A percentile compares a stretch with the other conserved stretches of the same genome.
phyloP scores from a whole-genome alignment of 306 rosid genomes.

The Quercus ilex region DNA sequence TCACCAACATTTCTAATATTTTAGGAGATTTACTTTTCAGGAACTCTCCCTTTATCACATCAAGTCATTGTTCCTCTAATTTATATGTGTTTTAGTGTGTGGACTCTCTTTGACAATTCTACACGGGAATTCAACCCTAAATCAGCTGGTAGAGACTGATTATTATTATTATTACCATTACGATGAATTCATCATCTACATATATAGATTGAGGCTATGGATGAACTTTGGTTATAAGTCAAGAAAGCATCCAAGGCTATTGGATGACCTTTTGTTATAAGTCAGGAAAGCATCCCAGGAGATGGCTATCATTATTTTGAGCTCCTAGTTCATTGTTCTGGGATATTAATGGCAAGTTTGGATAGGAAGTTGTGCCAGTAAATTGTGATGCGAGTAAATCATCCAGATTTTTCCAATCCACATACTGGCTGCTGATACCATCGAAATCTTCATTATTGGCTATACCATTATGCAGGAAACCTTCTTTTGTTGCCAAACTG shows the following conservation, averaged over 20 bases:
- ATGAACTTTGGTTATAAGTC: constrained; percentile 37
- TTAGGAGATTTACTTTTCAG: constrained; percentile 27
- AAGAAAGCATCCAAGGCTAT: constrained; percentile 56
- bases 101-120: not conserved
- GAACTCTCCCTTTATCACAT: constrained; percentile 30
- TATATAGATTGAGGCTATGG: not conserved
- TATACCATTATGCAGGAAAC: constrained; percentile 15
- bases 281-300: constrained; percentile 59
- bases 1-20: constrained; percentile 5
- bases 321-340: constrained; percentile 29
- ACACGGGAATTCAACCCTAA: not conserved
- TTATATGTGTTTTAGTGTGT: constrained; percentile 7
- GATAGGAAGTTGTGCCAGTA: constrained; percentile 22
- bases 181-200: constrained; percentile 21
- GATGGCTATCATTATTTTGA: constrained; percentile 33
- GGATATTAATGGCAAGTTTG: constrained; percentile 32
- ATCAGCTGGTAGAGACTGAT: not conserved
- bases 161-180: not conserved
- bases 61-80: not conserved
- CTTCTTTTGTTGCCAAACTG: constrained; percentile 29
- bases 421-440: constrained; percentile 24
- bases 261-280: constrained; percentile 33
- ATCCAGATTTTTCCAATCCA: constrained; percentile 69
- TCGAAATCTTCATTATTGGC: constrained; percentile 38
- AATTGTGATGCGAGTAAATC: constrained; percentile 47